Conservation (phyloP, 768 basidiomycete genomes). For the Serendipita sp. region DNA sequence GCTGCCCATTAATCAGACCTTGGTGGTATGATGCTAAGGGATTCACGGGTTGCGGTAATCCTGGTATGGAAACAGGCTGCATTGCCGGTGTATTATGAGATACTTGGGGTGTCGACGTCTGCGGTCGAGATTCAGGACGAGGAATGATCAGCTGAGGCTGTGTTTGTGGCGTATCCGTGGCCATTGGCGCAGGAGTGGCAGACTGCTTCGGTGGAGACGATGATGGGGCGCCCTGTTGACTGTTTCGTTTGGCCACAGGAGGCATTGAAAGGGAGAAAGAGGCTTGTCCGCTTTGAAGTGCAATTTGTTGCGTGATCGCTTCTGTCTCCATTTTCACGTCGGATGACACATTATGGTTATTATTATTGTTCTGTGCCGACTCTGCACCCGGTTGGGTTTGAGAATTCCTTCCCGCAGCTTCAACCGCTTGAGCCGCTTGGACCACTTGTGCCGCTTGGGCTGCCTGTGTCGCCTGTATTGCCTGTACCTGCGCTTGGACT, state of each 20-base stretch:
- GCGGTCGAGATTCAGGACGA: neutral
- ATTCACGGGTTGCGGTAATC: neutral
- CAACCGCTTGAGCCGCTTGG: neutral
- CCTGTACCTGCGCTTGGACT: too few relatives aligned
- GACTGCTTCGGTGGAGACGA: neutral
- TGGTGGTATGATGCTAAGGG: neutral
- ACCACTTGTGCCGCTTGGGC: too few relatives aligned
- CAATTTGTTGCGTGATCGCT: neutral
- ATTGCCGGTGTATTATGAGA: neutral
- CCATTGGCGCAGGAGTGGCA: neutral
- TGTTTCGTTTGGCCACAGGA: neutral
- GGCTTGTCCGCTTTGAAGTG: neutral
- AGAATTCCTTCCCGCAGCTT: neutral
- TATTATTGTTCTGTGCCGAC: constrained; percentile 9
- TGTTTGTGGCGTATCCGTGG: neutral
- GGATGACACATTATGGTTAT: neutral
- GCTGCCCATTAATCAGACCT: constrained; percentile 1
- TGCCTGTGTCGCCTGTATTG: too few relatives aligned
- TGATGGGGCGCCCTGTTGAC: neutral
- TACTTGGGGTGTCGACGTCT: neutral
- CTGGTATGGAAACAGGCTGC: neutral
- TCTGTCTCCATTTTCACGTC: neutral
- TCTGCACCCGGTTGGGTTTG: constrained; percentile 15
- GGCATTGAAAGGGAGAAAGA: neutral
- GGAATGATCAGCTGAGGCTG: neutral